phyloP scores from a whole-genome alignment of 345 rosid genomes.

The Bruguiera sexangula region DNA sequence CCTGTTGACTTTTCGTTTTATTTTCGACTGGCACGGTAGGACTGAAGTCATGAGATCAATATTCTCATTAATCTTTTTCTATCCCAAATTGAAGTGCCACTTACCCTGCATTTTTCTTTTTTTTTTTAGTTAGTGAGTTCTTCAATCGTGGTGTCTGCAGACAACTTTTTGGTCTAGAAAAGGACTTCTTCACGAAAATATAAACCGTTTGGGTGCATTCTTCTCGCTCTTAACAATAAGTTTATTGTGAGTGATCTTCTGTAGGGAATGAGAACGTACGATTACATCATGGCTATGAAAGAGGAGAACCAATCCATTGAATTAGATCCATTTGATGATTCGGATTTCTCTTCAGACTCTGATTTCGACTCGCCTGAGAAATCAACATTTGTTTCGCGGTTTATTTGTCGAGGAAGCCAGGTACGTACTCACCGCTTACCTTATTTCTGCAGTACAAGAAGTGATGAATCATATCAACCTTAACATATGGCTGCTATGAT shows the following conservation, averaged over 20 bases:
- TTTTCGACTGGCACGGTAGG: no score
- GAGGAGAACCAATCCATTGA: constrained; percentile 68
- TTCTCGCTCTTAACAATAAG: not conserved
- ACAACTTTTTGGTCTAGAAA: no score
- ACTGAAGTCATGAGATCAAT: no score
- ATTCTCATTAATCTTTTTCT: no score
- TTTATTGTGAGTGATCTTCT: not conserved
- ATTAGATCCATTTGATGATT: constrained; percentile 68
- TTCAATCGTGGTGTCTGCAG: no score
- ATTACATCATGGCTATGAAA: constrained; percentile 88
- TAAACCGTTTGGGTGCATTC: no score
- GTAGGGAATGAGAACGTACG: constrained; percentile 97
- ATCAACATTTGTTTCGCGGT: constrained; percentile 53
- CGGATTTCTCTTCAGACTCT: constrained; percentile 73
- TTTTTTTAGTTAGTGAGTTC: no score
- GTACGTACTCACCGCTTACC: constrained; percentile 25
- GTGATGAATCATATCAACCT: not conserved
- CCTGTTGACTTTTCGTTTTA: no score
- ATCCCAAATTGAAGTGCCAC: no score
- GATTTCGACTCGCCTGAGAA: constrained; percentile 82
- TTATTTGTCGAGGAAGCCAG: constrained; percentile 65
- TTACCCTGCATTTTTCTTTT: no score
- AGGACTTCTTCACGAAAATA: no score
- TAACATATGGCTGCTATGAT: not conserved
- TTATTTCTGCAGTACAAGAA: constrained; percentile 6